These are phyloP conservation scores for Penicilliopsis zonata DNA, from an alignment of 495 filamentous ascomycete genomes.

Conservation along the genomic window DNA sequence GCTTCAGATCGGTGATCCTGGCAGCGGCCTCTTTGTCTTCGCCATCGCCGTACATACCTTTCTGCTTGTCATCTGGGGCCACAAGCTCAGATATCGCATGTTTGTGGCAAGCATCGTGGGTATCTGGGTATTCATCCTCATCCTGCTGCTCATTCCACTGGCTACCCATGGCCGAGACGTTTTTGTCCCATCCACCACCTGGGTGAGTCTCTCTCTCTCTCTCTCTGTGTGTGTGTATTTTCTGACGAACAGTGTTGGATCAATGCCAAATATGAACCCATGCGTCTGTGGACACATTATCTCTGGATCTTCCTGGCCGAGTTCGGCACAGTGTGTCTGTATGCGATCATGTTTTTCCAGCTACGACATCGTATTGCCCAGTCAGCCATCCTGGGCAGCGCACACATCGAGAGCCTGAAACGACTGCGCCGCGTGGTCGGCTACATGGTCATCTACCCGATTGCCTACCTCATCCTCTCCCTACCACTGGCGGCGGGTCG, in stretches of 20 bases:
- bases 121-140: slow-evolving; percentile 48
- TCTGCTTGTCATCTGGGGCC: slow-evolving; percentile 46
- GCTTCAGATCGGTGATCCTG: slow-evolving; percentile 57
- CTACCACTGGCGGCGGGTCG: slow-evolving; percentile 59
- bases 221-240: neutral
- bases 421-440: slow-evolving; percentile 40
- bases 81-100: slow-evolving; percentile 38
- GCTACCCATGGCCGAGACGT: slow-evolving; percentile 41
- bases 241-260: slow-evolving; percentile 53
- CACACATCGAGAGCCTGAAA: slow-evolving; percentile 24
- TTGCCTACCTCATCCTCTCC: slow-evolving; percentile 61
- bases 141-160: slow-evolving; percentile 44
- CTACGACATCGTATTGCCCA: slow-evolving; percentile 37
- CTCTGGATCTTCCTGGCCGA: slow-evolving; percentile 68
- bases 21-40: slow-evolving; percentile 57
- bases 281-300: slow-evolving; percentile 64
- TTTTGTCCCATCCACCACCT: slow-evolving; percentile 49
- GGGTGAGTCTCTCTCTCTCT: slow-evolving; percentile 35
- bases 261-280: slow-evolving; percentile 41
- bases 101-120: slow-evolving; percentile 39
- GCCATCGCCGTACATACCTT: slow-evolving; percentile 63
- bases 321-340: slow-evolving; percentile 50
- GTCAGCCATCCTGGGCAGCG: slow-evolving; percentile 25
- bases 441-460: slow-evolving; percentile 65
- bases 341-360: slow-evolving; percentile 50